These are phyloP conservation scores for Bruguiera sexangula DNA, from an alignment of 345 rosid species.

Conservation along the genomic window DNA sequence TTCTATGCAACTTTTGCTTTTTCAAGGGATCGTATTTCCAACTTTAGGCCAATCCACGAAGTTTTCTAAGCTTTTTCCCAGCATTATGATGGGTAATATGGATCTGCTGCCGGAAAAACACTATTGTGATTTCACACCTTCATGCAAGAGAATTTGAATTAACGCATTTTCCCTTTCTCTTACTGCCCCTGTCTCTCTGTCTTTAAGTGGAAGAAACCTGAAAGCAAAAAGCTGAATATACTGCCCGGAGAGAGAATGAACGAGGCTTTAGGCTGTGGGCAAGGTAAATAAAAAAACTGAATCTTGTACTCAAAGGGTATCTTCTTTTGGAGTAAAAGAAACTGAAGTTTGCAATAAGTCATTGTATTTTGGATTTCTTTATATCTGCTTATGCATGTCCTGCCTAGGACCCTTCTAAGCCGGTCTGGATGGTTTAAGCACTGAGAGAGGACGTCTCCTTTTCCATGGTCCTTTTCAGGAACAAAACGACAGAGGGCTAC, in stretches of 20 bases:
- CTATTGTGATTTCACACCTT: constrained; percentile 18
- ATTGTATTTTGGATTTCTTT: not conserved
- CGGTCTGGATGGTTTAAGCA: too few species aligned
- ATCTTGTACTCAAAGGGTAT: constrained; percentile 33
- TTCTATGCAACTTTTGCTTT: constrained; percentile 36
- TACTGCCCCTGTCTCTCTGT: not conserved
- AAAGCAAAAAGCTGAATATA: constrained; percentile 32
- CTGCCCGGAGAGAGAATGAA: constrained; percentile 17
- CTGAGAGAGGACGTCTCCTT: too few species aligned
- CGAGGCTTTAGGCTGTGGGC: constrained; percentile 6
- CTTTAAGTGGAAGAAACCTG: constrained; percentile 5
- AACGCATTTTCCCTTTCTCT: constrained; percentile 3
- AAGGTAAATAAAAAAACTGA: constrained; percentile 15
- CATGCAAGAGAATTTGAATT: constrained; percentile 24
- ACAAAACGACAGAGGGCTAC: too few species aligned
- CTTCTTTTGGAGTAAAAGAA: constrained; percentile 26
- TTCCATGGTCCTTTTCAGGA: too few species aligned
- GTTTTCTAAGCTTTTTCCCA: not conserved
- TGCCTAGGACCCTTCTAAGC: too few species aligned
- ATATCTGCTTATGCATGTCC: too few species aligned
- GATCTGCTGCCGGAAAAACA: constrained; percentile 2
- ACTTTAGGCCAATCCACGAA: constrained; percentile 25
- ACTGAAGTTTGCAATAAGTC: not conserved
- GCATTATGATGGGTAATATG: not conserved
- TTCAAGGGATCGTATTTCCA: constrained; percentile 15